Evolutionary conservation across 805 yeast genomes (phyloP), one percentile per base, ranked within the genome.

Genomic region (Candida insectorum): DNA sequence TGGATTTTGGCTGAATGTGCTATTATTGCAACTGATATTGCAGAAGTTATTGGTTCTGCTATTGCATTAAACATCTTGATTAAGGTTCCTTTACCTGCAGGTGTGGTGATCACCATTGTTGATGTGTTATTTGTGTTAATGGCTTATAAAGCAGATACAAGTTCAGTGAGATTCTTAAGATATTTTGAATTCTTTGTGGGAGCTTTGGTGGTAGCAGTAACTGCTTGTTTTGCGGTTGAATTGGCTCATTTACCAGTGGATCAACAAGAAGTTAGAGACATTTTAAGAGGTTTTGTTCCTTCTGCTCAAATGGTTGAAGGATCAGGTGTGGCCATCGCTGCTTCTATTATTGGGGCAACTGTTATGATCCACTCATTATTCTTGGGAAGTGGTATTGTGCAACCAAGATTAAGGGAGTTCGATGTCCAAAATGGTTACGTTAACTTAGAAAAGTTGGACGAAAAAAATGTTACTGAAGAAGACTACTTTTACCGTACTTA

Each of bases 21-120:
- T 33, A 70, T 71, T 26, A 60, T 71, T 12, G 74, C 77, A 6
- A 71, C 77, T 4, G 77, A 71, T 50, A 56, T 70, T n/a, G 75
- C 77, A 7, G 77, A 71, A 45, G 77, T 71, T 23, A 69, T 71
- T 35, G 77, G 77, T 35, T 59, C 71, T n/a, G 75, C 75, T 10
- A 60, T 70, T 36, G 75, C 77, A 0, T 52, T 71, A 41, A 71
- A 71, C 43, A 68, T 71, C 26, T 54, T 71, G 37, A 32, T 69
- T 28, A 58, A 55, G 32, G 51, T 70, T 10, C 75, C 77, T 2
- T 48, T 70, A 22, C 69, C 73, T n/a, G 77, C 74, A 1, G 77
- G 75, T 26, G 71, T 69, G 16, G 62, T 46, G 5, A 49, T 71
- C 30, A 69, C 77, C 15, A 56, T 69, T 10, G 60, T 54, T 4